Percentiles rank a stretch among this genome's conserved stretches.
These are phyloP conservation scores for Ophiocordyceps robertsii DNA, from an alignment of 2,329 filamentous ascomycete genomes.

Conservation along the genomic window DNA sequence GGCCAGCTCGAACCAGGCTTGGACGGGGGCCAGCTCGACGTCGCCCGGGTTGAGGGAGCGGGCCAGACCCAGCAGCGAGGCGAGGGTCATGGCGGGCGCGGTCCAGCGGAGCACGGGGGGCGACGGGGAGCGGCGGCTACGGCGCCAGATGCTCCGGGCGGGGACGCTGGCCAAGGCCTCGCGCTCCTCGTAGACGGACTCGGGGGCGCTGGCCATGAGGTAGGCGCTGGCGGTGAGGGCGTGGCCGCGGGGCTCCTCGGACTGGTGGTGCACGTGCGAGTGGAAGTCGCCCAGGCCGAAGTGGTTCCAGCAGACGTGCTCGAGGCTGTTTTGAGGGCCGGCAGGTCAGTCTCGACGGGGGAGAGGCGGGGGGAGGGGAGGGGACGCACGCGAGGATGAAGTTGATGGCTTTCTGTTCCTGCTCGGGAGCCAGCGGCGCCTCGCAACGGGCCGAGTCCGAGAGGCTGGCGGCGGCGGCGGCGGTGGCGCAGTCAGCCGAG, in stretches of 20 bases:
- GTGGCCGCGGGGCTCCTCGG: conserved; percentile 23
- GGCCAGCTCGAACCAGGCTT: conserved; percentile 41
- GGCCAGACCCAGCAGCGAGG: conserved; percentile 30
- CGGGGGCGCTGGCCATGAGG: conserved; percentile 25
- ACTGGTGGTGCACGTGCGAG: conserved; percentile 15
- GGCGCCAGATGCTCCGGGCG: background rate
- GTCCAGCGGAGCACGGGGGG: conserved; percentile 20
- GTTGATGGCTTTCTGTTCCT: conserved; percentile 35
- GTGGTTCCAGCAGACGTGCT: conserved; percentile 39
- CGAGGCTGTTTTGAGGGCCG: conserved; percentile 21
- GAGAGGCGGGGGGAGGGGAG: background rate
- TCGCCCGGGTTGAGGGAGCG: conserved; percentile 26
- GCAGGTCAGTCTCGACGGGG: background rate
- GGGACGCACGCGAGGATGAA: conserved; percentile 36
- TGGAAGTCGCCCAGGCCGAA: conserved; percentile 27
- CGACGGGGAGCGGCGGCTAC: conserved; percentile 8
- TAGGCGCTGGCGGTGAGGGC: conserved; percentile 30
- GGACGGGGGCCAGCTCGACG: conserved; percentile 34
- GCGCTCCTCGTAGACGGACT: conserved; percentile 16
- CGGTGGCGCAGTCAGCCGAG: conserved; percentile 4
- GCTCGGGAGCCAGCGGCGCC: conserved; percentile 17
- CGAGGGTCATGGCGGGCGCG: conserved; percentile 25
- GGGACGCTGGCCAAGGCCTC: background rate
- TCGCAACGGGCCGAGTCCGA: conserved; percentile 9
- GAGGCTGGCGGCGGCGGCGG: conserved; percentile 7